phyloP scores from a whole-genome alignment of 768 basidiomycete genomes.

The Hericium coralloides region DNA sequence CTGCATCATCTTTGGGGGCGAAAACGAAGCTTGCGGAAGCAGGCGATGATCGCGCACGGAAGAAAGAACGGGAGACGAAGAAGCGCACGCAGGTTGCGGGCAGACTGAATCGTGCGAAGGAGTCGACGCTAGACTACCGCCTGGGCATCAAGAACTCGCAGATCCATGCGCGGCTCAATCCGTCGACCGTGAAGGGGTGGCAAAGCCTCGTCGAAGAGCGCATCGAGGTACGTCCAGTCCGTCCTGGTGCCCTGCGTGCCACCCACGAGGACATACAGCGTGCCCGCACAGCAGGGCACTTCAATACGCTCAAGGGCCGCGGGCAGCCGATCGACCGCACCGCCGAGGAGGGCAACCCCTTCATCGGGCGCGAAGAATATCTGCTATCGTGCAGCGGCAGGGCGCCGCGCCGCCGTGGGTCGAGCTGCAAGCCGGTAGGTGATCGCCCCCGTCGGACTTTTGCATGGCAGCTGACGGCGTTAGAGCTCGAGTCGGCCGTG shows the following conservation, averaged over 20 bases:
- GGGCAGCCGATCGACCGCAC: slow-evolving; percentile 39
- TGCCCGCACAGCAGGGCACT: slow-evolving; percentile 58
- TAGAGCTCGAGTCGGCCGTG: slow-evolving; percentile 62
- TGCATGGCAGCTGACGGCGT: slow-evolving; percentile 1
- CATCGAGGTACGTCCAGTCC: slow-evolving; percentile 50
- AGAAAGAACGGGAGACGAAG: slow-evolving; percentile 38
- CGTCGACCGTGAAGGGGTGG: slow-evolving; percentile 68
- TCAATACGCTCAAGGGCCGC: slow-evolving; percentile 63
- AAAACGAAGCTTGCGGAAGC: slow-evolving; percentile 6
- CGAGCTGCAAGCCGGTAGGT: slow-evolving; percentile 63
- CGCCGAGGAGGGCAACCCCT: slow-evolving; percentile 46
- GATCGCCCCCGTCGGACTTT: not conserved
- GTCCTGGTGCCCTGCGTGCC: not conserved
- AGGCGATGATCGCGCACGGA: slow-evolving; percentile 31
- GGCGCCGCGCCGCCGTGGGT: slow-evolving; percentile 86
- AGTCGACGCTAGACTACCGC: slow-evolving; percentile 70
- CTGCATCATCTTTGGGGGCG: slow-evolving; percentile 11
- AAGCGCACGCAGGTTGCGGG: slow-evolving; percentile 46
- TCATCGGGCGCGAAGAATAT: slow-evolving; percentile 70
- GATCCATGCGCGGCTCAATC: slow-evolving; percentile 28
- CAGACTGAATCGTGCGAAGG: slow-evolving; percentile 52
- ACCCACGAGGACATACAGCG: slow-evolving; percentile 29
- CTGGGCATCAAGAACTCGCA: slow-evolving; percentile 40
- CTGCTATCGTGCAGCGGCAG: slow-evolving; percentile 75
- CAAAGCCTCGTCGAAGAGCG: slow-evolving; percentile 64